A percentile compares a stretch with the other conserved stretches of the same genome.
Evolutionary conservation across 352 stramenopile species (phyloP).

Genomic region (Phytophthora nicotianae): DNA sequence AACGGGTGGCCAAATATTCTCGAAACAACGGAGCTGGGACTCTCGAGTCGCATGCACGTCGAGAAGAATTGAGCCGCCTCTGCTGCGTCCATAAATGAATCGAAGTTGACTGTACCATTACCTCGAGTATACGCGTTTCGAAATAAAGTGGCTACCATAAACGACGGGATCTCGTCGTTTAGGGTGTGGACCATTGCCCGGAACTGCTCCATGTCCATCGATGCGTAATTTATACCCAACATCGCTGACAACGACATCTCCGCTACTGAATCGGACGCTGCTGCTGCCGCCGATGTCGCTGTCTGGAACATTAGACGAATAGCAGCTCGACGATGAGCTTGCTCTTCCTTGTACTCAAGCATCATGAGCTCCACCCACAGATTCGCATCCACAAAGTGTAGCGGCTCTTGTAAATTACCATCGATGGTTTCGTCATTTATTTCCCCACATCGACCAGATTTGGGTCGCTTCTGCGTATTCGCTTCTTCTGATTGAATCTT

Average conservation of each 20-base stretch:
- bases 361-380: slow-evolving; percentile 89
- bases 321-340: slow-evolving; percentile 87
- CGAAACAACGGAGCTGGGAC: slow-evolving; percentile 51
- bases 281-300: slow-evolving; percentile 41
- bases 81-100: slow-evolving; percentile 87
- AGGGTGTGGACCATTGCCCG: slow-evolving; percentile 84
- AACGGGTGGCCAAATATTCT: slow-evolving; percentile 30
- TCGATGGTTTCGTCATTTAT: slow-evolving; percentile 10
- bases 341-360: slow-evolving; percentile 92
- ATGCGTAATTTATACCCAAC: slow-evolving; percentile 35
- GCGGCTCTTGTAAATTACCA: neutral
- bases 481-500: neutral
- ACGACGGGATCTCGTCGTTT: slow-evolving; percentile 76
- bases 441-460: slow-evolving; percentile 12
- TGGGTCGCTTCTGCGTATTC: slow-evolving; percentile 18
- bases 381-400: slow-evolving; percentile 76
- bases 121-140: slow-evolving; percentile 65
- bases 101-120: slow-evolving; percentile 85
- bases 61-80: slow-evolving; percentile 90
- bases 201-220: slow-evolving; percentile 93
- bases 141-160: slow-evolving; percentile 66
- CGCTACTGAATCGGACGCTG: slow-evolving; percentile 15
- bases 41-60: slow-evolving; percentile 81
- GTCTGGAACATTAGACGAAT: slow-evolving; percentile 95
- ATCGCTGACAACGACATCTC: slow-evolving; percentile 32